Conservation (phyloP, 305 asterid species). For the Fraxinus greggii region DNA sequence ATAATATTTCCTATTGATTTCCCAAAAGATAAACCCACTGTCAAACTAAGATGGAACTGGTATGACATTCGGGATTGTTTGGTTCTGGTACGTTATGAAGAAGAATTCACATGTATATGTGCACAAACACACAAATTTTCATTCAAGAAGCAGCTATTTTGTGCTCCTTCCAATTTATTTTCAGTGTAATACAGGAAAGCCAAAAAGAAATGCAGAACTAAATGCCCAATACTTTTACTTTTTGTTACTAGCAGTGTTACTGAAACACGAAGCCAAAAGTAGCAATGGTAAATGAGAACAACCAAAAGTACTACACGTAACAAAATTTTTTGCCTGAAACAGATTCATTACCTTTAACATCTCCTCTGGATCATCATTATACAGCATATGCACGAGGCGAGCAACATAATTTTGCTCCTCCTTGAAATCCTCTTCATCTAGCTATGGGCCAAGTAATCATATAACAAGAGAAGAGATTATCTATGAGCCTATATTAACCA, state of each 20-base stretch:
- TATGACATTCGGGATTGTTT: neutral
- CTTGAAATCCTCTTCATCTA: slow-evolving; percentile 95
- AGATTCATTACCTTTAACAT: slow-evolving; percentile 70
- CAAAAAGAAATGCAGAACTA: neutral
- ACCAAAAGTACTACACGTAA: neutral
- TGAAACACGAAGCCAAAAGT: neutral
- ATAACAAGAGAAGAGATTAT: slow-evolving; percentile 28
- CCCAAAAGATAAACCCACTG: neutral
- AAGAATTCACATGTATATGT: neutral
- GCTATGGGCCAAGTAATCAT: slow-evolving; percentile 45
- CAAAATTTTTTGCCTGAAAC: neutral
- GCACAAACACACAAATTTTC: neutral
- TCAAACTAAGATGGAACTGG: neutral
- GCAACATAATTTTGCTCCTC: slow-evolving; percentile 99
- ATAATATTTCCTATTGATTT: neutral
- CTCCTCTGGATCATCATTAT: slow-evolving; percentile 92
- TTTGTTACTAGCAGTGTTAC: neutral
- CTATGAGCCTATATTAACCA: slow-evolving; percentile 25
- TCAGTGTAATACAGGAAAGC: neutral
- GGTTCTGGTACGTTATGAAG: neutral
- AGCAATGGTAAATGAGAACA: slow-evolving; percentile 1
- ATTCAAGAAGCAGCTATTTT: neutral
- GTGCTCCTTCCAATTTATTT: neutral
- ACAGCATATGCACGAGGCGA: slow-evolving; percentile 79
- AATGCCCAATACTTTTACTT: neutral